Conservation (phyloP, 345 rosid genomes). For the Eucalyptus curtisii region DNA sequence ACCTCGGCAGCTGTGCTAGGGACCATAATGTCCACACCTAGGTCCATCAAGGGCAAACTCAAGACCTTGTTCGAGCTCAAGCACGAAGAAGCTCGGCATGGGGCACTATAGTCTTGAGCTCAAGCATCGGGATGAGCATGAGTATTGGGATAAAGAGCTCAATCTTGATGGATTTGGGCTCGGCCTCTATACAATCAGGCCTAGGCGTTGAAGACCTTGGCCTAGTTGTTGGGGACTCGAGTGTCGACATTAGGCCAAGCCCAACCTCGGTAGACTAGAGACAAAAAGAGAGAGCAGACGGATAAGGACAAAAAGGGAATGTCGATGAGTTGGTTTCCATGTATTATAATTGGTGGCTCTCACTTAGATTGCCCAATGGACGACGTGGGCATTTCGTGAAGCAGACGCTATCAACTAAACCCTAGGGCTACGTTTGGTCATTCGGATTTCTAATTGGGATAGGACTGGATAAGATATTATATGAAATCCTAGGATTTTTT, state of each 20-base stretch:
- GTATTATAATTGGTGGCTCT: background rate
- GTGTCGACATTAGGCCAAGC: background rate
- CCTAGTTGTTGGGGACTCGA: background rate
- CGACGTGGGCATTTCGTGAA: background rate
- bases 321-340: background rate
- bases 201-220: background rate
- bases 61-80: background rate
- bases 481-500: too few species aligned
- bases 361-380: background rate
- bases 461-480: too few species aligned
- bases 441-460: too few species aligned
- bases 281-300: too few species aligned
- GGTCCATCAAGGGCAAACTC: background rate
- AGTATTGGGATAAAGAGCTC: background rate
- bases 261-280: background rate
- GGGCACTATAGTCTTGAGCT: background rate
- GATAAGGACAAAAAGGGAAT: background rate
- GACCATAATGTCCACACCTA: accelerated
- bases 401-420: too few species aligned
- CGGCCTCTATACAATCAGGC: too few species aligned
- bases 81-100: too few species aligned
- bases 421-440: too few species aligned
- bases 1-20: background rate
- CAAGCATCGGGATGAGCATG: too few species aligned
- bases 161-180: background rate